These are phyloP conservation scores for Paramecium primaurelia DNA, from an alignment of 73 alveolate species.

Conservation along the genomic window DNA sequence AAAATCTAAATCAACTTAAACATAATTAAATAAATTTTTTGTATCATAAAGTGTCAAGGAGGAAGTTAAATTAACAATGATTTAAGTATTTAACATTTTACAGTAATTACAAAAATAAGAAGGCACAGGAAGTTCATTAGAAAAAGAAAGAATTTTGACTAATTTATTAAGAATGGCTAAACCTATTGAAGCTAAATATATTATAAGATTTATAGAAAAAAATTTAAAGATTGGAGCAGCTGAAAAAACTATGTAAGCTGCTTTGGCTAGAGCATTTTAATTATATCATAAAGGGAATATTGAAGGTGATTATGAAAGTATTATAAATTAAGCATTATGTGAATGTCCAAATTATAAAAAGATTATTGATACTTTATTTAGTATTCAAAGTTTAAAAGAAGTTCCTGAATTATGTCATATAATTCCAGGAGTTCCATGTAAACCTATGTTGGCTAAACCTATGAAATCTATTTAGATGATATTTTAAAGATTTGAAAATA, in stretches of 20 bases:
- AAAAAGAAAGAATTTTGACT: constrained; percentile 79
- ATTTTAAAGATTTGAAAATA: constrained; percentile 86
- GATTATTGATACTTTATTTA: constrained; percentile 81
- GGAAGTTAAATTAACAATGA: constrained; percentile 56
- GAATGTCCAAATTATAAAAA: constrained; percentile 92
- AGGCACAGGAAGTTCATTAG: constrained; percentile 84
- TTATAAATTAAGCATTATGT: constrained; percentile 88
- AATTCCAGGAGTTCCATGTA: constrained; percentile 95
- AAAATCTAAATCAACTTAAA: constrained; percentile 83
- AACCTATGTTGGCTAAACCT: constrained; percentile 98
- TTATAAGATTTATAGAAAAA: constrained; percentile 91
- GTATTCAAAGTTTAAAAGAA: constrained; percentile 63
- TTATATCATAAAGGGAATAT: constrained; percentile 46
- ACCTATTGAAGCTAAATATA: constrained; percentile 88
- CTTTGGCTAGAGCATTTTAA: constrained; percentile 90
- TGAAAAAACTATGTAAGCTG: constrained; percentile 91
- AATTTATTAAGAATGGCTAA: constrained; percentile 84
- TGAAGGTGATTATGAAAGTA: constrained; percentile 76
- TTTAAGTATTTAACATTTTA: constrained; percentile 58
- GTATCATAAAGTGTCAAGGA: constrained; percentile 64
- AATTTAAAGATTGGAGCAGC: constrained; percentile 97
- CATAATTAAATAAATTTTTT: constrained; percentile 82
- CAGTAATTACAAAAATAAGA: constrained; percentile 66
- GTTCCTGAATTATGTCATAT: constrained; percentile 81
- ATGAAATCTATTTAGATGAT: constrained; percentile 90